Evolutionary conservation across 2,329 filamentous ascomycete genomes (phyloP), one percentile per base, ranked within the genome.

Genomic region (Colletotrichum tanaceti): DNA sequence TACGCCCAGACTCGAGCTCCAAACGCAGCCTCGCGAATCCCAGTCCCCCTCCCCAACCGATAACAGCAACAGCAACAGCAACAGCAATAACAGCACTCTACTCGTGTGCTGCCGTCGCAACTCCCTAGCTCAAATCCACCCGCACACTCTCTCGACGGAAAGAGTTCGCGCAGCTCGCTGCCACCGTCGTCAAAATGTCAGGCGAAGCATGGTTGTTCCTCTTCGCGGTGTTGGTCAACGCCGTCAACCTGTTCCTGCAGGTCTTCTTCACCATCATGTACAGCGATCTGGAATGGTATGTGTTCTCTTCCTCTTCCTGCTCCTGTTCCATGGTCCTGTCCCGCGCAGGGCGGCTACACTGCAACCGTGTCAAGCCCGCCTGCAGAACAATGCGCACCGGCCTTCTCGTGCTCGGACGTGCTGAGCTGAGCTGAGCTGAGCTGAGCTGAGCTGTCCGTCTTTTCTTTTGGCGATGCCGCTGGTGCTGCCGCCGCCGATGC

Each of bases 241-340:
- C 96, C 85, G 94, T 99, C 89, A 99, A 99, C 87, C 89, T 99
- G 78, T 99, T 99, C 84, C 88, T 99, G 67, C 97, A 99, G 86
- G 96, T 99, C 76, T 99, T 99, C 89, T 99, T 99, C 86, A 99
- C 96, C 68, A 99, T 99, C 79, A 99, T 99, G 97, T 99, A 98
- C 85, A 97, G 93, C 83, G 96, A 99, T 87, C 84, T 99, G 77
- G 96, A 99, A 91, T 99, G 96, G 94, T 97, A 85, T 78, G 93
- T 86, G 24, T n/a, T 35, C 16, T 4, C 4, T 22, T 43, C 22
- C 28, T 22, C 39, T 20, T 4, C 9, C 11, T 38, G n/a, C 41
- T 28, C 9, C n/a, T 13, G 13, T 16, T 47, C 22, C 9, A 35
- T 35, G 10, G 13, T 28, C 49, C 49, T 20, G n/a, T 38, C 16